A percentile compares a stretch with the other conserved stretches of the same genome.
phyloP scores from a whole-genome alignment of 495 filamentous ascomycete species.

The Trichoderma parareesei region DNA sequence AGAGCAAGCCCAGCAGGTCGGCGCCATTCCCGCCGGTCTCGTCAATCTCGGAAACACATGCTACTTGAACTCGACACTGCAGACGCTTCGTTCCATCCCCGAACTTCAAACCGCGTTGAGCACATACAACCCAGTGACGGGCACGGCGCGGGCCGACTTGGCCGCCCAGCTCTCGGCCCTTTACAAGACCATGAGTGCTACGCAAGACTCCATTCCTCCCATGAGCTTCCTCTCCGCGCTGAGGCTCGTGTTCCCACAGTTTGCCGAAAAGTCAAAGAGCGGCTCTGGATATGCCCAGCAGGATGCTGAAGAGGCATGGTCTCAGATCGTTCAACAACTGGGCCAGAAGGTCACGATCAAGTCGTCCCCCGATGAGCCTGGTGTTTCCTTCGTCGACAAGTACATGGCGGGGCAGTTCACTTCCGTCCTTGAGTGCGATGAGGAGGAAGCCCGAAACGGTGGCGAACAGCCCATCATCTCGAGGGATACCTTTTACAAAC shows the following conservation, averaged over 20 bases:
- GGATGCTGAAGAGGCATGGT: constrained; percentile 97
- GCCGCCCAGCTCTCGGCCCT: constrained; percentile 74
- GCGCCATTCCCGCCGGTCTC: constrained; percentile 80
- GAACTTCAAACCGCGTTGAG: constrained; percentile 78
- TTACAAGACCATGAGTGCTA: constrained; percentile 89
- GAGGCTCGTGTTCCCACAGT: constrained; percentile 80
- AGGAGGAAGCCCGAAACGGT: constrained; percentile 63
- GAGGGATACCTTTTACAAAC: constrained; percentile 77
- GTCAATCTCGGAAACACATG: constrained; percentile 95
- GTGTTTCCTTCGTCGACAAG: constrained; percentile 75
- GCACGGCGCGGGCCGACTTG: constrained; percentile 55
- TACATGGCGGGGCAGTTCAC: constrained; percentile 79
- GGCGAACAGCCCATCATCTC: constrained; percentile 60
- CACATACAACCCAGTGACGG: constrained; percentile 48
- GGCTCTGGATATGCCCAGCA: constrained; percentile 87
- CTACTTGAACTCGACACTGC: constrained; percentile 94
- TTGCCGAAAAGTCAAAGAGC: constrained; percentile 74
- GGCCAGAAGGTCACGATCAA: constrained; percentile 68
- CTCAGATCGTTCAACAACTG: constrained; percentile 85
- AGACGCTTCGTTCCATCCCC: constrained; percentile 79
- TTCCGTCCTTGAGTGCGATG: constrained; percentile 72
- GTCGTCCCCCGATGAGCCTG: constrained; percentile 26
- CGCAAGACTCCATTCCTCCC: constrained; percentile 80
- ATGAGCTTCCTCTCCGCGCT: constrained; percentile 78
- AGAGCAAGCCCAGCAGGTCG: constrained; percentile 71